Percentiles rank a stretch among this genome's conserved stretches.
phyloP scores from a whole-genome alignment of 2,329 filamentous ascomycete species.

The Stromatinia cepivora region DNA sequence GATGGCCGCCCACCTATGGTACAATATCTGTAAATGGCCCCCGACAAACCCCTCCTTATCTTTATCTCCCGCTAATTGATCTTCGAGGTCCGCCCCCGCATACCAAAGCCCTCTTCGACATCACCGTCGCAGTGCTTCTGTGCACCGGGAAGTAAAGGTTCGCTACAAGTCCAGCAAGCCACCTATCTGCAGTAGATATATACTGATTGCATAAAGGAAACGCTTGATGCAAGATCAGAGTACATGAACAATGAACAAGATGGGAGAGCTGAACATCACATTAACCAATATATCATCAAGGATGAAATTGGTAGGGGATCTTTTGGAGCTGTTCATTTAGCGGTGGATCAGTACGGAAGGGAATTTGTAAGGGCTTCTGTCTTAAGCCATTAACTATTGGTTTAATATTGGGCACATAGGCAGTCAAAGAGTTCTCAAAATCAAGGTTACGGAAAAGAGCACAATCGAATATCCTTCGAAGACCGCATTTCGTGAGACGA shows the following conservation, averaged over 20 bases:
- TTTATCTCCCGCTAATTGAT: slow-evolving; percentile 25
- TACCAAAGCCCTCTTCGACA: slow-evolving; percentile 63
- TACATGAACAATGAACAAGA: slow-evolving; percentile 84
- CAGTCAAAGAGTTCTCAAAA: slow-evolving; percentile 97
- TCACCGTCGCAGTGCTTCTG: slow-evolving; percentile 60
- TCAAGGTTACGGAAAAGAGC: slow-evolving; percentile 83
- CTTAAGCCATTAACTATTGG: not conserved
- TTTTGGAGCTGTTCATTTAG: slow-evolving; percentile 89
- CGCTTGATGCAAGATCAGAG: slow-evolving; percentile 82
- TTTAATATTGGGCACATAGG: slow-evolving; percentile 53
- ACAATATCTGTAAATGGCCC: slow-evolving; percentile 37
- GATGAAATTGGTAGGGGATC: slow-evolving; percentile 97
- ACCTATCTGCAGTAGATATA: not conserved
- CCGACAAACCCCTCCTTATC: not conserved
- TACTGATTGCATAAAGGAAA: slow-evolving; percentile 57
- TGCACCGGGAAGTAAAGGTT: slow-evolving; percentile 59
- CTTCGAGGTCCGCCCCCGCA: slow-evolving; percentile 49
- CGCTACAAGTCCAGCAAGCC: not conserved
- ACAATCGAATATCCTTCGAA: slow-evolving; percentile 81
- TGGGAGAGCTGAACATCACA: slow-evolving; percentile 75
- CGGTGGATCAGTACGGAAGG: slow-evolving; percentile 82
- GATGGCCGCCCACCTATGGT: slow-evolving; percentile 44
- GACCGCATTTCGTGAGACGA: slow-evolving; percentile 54
- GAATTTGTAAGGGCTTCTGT: slow-evolving; percentile 73
- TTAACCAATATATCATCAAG: slow-evolving; percentile 93